phyloP scores from a whole-genome alignment of 2,329 filamentous ascomycete species.

The Talaromyces sp. region DNA sequence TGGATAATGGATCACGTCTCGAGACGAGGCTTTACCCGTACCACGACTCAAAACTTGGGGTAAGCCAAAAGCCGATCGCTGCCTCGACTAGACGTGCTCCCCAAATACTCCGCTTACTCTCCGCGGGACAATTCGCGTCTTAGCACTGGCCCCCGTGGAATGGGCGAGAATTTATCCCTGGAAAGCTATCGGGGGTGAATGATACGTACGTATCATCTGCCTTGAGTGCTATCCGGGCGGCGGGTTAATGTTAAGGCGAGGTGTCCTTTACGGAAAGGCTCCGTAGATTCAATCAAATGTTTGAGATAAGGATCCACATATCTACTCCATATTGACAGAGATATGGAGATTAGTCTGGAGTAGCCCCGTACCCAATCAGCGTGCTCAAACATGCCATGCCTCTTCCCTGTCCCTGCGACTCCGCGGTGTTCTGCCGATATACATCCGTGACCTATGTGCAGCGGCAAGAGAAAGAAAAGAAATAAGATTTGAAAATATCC shows the following conservation, averaged over 20 bases:
- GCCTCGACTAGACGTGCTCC: not conserved
- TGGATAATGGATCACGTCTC: not conserved
- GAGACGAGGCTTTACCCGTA: not conserved
- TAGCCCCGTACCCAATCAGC: not conserved
- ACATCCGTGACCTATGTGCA: not conserved
- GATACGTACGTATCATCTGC: not conserved
- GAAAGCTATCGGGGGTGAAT: not conserved
- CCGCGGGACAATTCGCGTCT: not conserved
- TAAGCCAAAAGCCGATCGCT: not conserved
- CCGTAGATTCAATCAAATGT: not conserved
- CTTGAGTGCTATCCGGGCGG: not conserved
- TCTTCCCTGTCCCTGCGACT: too few relatives aligned
- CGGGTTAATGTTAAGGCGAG: not conserved
- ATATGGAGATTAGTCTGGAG: constrained; percentile 5
- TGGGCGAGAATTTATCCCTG: not conserved
- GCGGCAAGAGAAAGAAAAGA: not conserved
- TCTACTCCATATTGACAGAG: not conserved
- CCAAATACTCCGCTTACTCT: not conserved
- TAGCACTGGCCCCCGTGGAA: not conserved
- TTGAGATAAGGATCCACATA: not conserved
- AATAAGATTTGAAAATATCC: not conserved
- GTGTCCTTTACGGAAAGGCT: not conserved
- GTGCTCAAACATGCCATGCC: too few relatives aligned
- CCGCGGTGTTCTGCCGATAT: not conserved
- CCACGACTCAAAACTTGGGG: not conserved